These are phyloP conservation scores for Aurinia saxatilis DNA, from an alignment of 345 rosid genomes.

Conservation along the genomic window DNA sequence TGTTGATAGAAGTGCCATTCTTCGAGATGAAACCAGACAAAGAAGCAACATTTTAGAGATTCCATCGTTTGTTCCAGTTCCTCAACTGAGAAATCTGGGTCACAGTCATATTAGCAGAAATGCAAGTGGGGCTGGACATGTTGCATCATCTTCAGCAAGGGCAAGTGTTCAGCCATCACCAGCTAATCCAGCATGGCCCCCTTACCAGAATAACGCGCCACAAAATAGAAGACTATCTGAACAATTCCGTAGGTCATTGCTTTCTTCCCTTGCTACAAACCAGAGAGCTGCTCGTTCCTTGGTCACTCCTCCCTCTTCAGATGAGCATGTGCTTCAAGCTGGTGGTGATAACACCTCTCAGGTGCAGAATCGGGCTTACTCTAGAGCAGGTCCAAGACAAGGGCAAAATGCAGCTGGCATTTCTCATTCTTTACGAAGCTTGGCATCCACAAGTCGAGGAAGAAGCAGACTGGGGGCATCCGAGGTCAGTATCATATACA, in stretches of 20 bases:
- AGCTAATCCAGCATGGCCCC: slow-evolving; percentile 34
- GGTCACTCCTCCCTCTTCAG: slow-evolving; percentile 34
- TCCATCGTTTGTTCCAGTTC: slow-evolving; percentile 44
- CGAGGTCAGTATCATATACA: slow-evolving; percentile 53
- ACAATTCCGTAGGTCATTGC: slow-evolving; percentile 58
- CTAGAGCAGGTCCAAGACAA: slow-evolving; percentile 56
- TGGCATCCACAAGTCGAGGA: slow-evolving; percentile 61
- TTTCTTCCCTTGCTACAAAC: slow-evolving; percentile 43
- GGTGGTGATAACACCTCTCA: slow-evolving; percentile 35
- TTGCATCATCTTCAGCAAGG: slow-evolving; percentile 40
- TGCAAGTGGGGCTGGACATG: slow-evolving; percentile 38
- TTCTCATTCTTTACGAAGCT: slow-evolving; percentile 49
- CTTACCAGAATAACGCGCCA: slow-evolving; percentile 41
- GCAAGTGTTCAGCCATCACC: slow-evolving; percentile 37
- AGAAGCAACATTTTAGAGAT: slow-evolving; percentile 46
- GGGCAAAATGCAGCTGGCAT: slow-evolving; percentile 45
- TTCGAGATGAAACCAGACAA: slow-evolving; percentile 35
- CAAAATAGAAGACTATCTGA: slow-evolving; percentile 57
- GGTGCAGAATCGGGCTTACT: slow-evolving; percentile 34
- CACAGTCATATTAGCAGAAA: slow-evolving; percentile 35
- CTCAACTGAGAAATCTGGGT: slow-evolving; percentile 36
- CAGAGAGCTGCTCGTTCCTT: slow-evolving; percentile 36
- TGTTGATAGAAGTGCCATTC: slow-evolving; percentile 32
- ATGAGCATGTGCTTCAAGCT: slow-evolving; percentile 42
- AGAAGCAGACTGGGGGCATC: slow-evolving; percentile 59